phyloP scores from a whole-genome alignment of 768 basidiomycete genomes.

The Phanerodontia chrysosporium region DNA sequence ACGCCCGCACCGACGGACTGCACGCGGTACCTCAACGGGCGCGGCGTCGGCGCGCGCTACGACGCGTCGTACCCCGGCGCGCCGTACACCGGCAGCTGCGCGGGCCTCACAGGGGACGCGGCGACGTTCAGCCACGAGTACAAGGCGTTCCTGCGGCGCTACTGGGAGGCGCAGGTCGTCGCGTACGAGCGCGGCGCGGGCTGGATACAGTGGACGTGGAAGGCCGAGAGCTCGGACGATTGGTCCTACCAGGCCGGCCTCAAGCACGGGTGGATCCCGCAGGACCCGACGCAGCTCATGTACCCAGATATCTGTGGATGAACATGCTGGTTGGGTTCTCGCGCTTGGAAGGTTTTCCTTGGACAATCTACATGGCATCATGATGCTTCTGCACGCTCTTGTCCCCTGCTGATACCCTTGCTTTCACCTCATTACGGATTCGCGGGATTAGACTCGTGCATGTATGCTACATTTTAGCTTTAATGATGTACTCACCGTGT shows the following conservation, averaged over 20 bases:
- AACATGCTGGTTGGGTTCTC: too few species aligned
- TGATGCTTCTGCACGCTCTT: too few species aligned
- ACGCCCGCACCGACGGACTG: slow-evolving; percentile 75
- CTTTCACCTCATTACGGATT: too few species aligned
- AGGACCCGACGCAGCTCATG: slow-evolving; percentile 41
- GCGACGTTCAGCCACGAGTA: slow-evolving; percentile 69
- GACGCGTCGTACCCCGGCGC: slow-evolving; percentile 65
- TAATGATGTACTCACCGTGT: too few species aligned
- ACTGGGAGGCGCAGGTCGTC: slow-evolving; percentile 81
- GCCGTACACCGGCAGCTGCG: slow-evolving; percentile 67
- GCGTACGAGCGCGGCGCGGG: slow-evolving; percentile 66
- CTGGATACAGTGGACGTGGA: slow-evolving; percentile 86
- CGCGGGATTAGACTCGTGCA: too few species aligned
- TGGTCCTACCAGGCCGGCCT: slow-evolving; percentile 89
- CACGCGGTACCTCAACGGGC: slow-evolving; percentile 79
- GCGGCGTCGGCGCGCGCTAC: slow-evolving; percentile 60
- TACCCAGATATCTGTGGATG: slow-evolving; percentile 64
- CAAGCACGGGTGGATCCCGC: slow-evolving; percentile 80
- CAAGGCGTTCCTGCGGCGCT: slow-evolving; percentile 77
- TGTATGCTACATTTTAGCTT: too few species aligned
- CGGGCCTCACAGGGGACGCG: slow-evolving; percentile 67
- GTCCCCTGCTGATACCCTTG: too few species aligned
- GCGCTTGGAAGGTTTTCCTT: too few species aligned
- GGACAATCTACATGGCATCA: too few species aligned
- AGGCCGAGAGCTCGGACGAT: slow-evolving; percentile 77